Conservation (phyloP, 148 eudicot species). For the Dysphania ambrosioides region DNA sequence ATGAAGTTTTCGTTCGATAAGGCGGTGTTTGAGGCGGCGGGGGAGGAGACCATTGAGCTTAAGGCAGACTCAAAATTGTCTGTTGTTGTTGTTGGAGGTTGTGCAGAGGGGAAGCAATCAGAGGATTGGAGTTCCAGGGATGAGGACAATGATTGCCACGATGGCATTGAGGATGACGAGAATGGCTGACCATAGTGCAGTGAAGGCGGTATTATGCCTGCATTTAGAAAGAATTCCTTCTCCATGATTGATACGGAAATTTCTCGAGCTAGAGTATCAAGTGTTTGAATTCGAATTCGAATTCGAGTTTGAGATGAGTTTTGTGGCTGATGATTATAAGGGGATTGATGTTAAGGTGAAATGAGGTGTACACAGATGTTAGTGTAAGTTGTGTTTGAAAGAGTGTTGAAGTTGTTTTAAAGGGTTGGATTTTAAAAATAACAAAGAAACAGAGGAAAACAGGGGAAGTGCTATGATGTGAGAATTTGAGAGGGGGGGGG, state of each 20-base stretch:
- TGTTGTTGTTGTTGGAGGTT: neutral
- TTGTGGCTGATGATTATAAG: slow-evolving; percentile 6
- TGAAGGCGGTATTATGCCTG: too few species aligned
- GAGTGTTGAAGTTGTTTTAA: neutral
- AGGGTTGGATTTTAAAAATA: too few species aligned
- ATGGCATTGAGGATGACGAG: slow-evolving; percentile 20
- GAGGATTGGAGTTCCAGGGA: slow-evolving; percentile 33
- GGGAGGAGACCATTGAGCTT: slow-evolving; percentile 66
- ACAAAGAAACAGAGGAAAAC: slow-evolving; percentile 21
- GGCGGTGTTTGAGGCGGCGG: slow-evolving; percentile 37
- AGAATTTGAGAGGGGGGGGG: slow-evolving; percentile 2
- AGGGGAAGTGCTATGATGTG: too few species aligned
- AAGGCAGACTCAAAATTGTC: slow-evolving; percentile 57
- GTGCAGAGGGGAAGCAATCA: slow-evolving; percentile 32
- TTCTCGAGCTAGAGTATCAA: too few species aligned
- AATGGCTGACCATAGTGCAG: slow-evolving; percentile 31
- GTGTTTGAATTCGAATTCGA: too few species aligned
- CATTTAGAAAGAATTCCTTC: slow-evolving; percentile 53
- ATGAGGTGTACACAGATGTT: slow-evolving; percentile 15
- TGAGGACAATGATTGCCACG: slow-evolving; percentile 35
- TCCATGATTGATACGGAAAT: slow-evolving; percentile 31
- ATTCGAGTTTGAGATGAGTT: too few species aligned
- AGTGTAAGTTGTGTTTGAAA: neutral
- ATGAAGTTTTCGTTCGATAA: slow-evolving; percentile 35
- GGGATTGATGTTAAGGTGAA: neutral